Conservation (phyloP, 345 rosid genomes). For the Bruguiera parviflora region DNA sequence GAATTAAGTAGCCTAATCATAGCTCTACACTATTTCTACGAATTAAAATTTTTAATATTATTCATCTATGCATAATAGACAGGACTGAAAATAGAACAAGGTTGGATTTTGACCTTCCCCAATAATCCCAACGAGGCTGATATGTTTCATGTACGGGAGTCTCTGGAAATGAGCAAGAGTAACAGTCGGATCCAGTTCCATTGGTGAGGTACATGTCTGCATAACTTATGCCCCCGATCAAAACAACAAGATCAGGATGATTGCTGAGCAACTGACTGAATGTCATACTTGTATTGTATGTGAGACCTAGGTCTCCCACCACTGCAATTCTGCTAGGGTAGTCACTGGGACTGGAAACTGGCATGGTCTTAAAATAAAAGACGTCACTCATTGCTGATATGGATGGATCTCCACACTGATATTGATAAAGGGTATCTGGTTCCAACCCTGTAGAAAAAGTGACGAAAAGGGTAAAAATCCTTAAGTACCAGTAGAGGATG, state of each 20-base stretch:
- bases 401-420: slow-evolving; percentile 75
- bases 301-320: slow-evolving; percentile 87
- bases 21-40: not conserved
- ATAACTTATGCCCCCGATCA: slow-evolving; percentile 77
- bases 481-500: not conserved
- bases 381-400: slow-evolving; percentile 51
- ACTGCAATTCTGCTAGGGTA: slow-evolving; percentile 70
- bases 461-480: not conserved
- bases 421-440: slow-evolving; percentile 53
- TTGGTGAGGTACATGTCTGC: slow-evolving; percentile 70
- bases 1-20: not conserved
- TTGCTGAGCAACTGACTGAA: slow-evolving; percentile 56
- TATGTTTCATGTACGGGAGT: slow-evolving; percentile 63
- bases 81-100: not conserved
- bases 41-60: not conserved
- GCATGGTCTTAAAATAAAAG: slow-evolving; percentile 69
- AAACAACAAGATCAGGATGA: slow-evolving; percentile 80
- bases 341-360: slow-evolving; percentile 38
- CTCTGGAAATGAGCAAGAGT: slow-evolving; percentile 46
- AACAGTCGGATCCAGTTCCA: slow-evolving; percentile 51
- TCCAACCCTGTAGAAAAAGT: slow-evolving; percentile 51
- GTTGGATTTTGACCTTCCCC: slow-evolving; percentile 71
- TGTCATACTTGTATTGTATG: slow-evolving; percentile 65
- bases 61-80: not conserved
- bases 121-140: slow-evolving; percentile 98